phyloP scores from a whole-genome alignment of 371 early-diverging fungal genomes.

The Nosema muscidifuracis region DNA sequence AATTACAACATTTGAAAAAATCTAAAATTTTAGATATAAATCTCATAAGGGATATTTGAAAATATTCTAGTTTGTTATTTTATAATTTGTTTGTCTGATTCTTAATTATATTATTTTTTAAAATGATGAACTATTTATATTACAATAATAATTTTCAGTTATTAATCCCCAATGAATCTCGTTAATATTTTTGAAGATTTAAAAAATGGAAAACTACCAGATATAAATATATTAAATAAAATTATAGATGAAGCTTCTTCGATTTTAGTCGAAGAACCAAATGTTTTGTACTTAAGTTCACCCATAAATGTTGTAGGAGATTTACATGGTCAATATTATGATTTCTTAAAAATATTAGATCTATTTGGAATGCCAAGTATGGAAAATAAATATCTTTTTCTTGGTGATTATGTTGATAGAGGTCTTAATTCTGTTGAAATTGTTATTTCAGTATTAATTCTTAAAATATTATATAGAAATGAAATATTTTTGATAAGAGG shows the following conservation, averaged over 20 bases:
- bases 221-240: conserved; percentile 7
- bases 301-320: conserved; percentile 58
- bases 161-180: conserved; percentile 4
- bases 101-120: too few relatives aligned
- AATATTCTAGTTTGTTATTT: too few relatives aligned
- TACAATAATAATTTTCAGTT: too few relatives aligned
- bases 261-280: conserved; percentile 44
- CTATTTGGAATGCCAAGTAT: conserved; percentile 31
- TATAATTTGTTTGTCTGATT: too few relatives aligned
- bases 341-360: conserved; percentile 54
- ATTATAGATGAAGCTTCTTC: conserved; percentile 30
- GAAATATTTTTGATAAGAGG: conserved; percentile 52
- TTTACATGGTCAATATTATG: conserved; percentile 62
- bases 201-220: conserved; percentile 8
- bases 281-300: conserved; percentile 40
- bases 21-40: too few relatives aligned
- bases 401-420: conserved; percentile 62
- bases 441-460: conserved; percentile 47
- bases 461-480: conserved; percentile 43
- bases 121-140: too few relatives aligned
- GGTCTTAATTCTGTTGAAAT: conserved; percentile 57
- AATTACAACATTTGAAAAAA: too few relatives aligned
- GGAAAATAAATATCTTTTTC: conserved; percentile 49
- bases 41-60: too few relatives aligned
- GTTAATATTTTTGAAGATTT: conserved; percentile 7